phyloP scores from a whole-genome alignment of 805 yeast species.

The Suhomyces kilbournensis region DNA sequence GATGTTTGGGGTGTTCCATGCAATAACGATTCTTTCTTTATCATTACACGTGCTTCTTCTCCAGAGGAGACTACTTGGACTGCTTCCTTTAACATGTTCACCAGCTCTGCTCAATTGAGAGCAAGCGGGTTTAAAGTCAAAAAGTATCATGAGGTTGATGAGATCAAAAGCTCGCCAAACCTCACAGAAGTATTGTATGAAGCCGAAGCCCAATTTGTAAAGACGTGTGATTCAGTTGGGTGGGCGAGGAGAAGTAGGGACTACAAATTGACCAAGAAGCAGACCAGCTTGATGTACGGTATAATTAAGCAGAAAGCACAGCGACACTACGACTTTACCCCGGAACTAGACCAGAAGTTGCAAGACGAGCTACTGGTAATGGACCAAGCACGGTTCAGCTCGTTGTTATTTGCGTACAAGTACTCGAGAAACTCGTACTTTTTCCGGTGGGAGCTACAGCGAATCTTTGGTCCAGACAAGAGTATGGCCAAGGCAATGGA shows the following conservation, averaged over 20 bases:
- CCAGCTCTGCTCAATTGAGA: conserved; percentile 11
- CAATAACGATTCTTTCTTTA: background rate
- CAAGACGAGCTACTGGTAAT: conserved; percentile 9
- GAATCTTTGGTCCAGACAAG: conserved; percentile 24
- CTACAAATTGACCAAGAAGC: conserved; percentile 13
- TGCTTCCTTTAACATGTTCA: conserved; percentile 11
- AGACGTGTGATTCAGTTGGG: background rate
- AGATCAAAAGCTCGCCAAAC: conserved; percentile 1
- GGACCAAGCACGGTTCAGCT: conserved; percentile 14
- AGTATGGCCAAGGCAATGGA: conserved; percentile 5
- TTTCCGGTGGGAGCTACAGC: conserved; percentile 31
- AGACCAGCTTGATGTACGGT: conserved; percentile 6
- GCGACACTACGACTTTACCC: conserved; percentile 5
- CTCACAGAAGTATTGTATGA: conserved; percentile 16
- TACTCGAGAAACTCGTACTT: conserved; percentile 24
- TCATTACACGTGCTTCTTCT: background rate
- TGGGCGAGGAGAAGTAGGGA: background rate
- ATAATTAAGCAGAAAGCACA: conserved; percentile 10
- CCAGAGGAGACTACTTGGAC: conserved; percentile 6
- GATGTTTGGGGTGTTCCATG: conserved; percentile 29
- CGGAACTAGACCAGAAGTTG: conserved; percentile 9
- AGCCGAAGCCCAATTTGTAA: conserved; percentile 13
- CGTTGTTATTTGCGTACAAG: conserved; percentile 28
- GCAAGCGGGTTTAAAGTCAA: conserved; percentile 17
- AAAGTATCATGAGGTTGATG: background rate